Percentiles rank a stretch among this genome's conserved stretches.
Conservation (phyloP, 2,329 filamentous ascomycete species). For the Colletotrichum melonis region DNA sequence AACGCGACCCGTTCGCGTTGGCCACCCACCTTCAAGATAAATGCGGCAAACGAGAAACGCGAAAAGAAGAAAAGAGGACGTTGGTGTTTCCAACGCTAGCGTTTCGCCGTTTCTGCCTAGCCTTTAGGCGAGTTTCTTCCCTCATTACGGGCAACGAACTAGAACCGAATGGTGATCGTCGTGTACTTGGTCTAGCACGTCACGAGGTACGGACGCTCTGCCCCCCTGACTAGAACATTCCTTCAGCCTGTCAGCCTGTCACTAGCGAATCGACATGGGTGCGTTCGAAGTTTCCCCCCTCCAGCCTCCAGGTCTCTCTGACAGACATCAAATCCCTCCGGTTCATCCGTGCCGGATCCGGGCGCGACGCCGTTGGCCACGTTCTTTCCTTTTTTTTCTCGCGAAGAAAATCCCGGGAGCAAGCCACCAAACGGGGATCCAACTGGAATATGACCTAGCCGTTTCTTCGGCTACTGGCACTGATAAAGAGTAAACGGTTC, state of each 20-base stretch:
- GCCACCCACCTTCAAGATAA: background rate
- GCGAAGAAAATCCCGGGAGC: constrained; percentile 1
- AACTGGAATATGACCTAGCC: background rate
- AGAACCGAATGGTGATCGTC: constrained; percentile 12
- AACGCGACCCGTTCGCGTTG: constrained; percentile 13
- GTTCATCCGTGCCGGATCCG: constrained; percentile 17
- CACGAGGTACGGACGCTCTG: background rate
- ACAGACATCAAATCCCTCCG: background rate
- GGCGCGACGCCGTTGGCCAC: constrained; percentile 15
- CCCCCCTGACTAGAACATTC: constrained; percentile 15
- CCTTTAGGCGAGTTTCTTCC: background rate
- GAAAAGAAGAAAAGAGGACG: background rate
- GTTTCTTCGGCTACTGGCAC: background rate
- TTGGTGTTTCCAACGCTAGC: constrained; percentile 1
- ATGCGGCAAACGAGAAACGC: background rate
- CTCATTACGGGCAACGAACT: background rate
- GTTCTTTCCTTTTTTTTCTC: background rate
- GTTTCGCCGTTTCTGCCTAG: constrained; percentile 8
- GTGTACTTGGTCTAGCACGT: background rate
- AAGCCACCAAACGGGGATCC: background rate
- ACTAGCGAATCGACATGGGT: constrained; percentile 1
- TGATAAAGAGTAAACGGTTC: background rate
- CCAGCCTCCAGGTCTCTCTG: too few species aligned
- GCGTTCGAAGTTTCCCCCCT: background rate
- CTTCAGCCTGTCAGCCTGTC: background rate